Conservation (phyloP, 1,139 yeast species). For the Kodamaea sp. region DNA sequence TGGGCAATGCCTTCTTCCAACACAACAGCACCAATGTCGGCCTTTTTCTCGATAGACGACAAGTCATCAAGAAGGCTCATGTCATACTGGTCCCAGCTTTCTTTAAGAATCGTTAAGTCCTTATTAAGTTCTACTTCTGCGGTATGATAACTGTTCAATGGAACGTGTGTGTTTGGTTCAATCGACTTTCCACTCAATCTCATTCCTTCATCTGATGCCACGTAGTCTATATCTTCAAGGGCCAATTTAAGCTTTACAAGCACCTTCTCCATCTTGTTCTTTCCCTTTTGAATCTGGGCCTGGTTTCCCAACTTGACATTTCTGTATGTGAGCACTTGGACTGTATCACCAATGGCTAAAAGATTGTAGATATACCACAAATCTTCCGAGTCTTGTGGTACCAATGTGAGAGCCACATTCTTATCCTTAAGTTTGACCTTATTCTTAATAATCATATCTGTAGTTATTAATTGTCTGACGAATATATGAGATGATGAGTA, state of each 20-base stretch:
- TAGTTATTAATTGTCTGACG: neutral
- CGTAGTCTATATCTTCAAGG: conserved; percentile 76
- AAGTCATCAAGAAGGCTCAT: conserved; percentile 67
- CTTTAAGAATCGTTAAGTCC: conserved; percentile 67
- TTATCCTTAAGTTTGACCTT: conserved; percentile 56
- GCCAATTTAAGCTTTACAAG: conserved; percentile 54
- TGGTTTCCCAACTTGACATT: conserved; percentile 52
- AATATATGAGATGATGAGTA: neutral
- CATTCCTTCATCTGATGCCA: conserved; percentile 73
- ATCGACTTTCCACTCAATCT: conserved; percentile 80
- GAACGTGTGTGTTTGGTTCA: conserved; percentile 74
- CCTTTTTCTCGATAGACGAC: conserved; percentile 73
- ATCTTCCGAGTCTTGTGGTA: conserved; percentile 90
- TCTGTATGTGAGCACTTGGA: conserved; percentile 67
- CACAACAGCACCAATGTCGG: conserved; percentile 93
- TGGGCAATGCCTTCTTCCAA: conserved; percentile 95
- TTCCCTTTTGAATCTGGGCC: conserved; percentile 23
- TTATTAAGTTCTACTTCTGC: conserved; percentile 75
- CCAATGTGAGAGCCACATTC: conserved; percentile 63
- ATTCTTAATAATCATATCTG: conserved; percentile 53
- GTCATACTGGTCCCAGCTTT: conserved; percentile 79
- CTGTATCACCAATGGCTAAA: conserved; percentile 71
- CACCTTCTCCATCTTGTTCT: conserved; percentile 59
- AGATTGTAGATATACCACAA: conserved; percentile 86
- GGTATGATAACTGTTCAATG: conserved; percentile 84